phyloP scores from a whole-genome alignment of 78 protist genomes.

The Paratrimastix pyriformis region DNA sequence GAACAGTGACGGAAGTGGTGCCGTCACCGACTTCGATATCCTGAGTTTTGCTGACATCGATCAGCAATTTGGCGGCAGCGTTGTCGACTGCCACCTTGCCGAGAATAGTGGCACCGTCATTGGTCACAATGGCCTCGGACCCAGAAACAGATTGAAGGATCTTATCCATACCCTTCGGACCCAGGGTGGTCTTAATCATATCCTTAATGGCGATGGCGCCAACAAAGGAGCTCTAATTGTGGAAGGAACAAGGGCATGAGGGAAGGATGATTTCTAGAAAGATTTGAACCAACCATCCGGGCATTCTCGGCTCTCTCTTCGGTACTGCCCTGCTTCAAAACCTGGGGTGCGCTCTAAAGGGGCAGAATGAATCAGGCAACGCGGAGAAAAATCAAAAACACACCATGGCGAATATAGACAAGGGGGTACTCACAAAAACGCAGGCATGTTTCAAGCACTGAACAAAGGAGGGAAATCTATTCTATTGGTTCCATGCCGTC shows the following conservation, averaged over 20 bases:
- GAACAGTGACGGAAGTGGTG: slow-evolving; percentile 87
- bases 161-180: slow-evolving; percentile 99
- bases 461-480: too few species aligned
- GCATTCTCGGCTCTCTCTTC: slow-evolving; percentile 14
- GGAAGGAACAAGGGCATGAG: neutral
- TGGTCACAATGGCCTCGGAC: slow-evolving; percentile 62
- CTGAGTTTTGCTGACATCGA: slow-evolving; percentile 80
- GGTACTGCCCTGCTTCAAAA: neutral
- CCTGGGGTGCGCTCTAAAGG: neutral
- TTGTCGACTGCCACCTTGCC: slow-evolving; percentile 76
- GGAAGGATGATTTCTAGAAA: neutral
- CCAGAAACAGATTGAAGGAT: slow-evolving; percentile 63
- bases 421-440: too few species aligned
- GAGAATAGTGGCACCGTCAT: slow-evolving; percentile 99
- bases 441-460: too few species aligned
- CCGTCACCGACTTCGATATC: slow-evolving; percentile 99
- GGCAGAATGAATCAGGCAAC: too few species aligned
- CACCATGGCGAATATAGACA: too few species aligned
- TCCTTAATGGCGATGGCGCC: slow-evolving; percentile 94
- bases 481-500: too few species aligned
- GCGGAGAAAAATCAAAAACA: too few species aligned
- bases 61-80: slow-evolving; percentile 66
- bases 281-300: neutral
- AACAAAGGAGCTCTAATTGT: slow-evolving; percentile 16
- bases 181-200: slow-evolving; percentile 95